Conservation (phyloP, 1,284 basidiomycete species). For the Sphaerobolus stellatus region DNA sequence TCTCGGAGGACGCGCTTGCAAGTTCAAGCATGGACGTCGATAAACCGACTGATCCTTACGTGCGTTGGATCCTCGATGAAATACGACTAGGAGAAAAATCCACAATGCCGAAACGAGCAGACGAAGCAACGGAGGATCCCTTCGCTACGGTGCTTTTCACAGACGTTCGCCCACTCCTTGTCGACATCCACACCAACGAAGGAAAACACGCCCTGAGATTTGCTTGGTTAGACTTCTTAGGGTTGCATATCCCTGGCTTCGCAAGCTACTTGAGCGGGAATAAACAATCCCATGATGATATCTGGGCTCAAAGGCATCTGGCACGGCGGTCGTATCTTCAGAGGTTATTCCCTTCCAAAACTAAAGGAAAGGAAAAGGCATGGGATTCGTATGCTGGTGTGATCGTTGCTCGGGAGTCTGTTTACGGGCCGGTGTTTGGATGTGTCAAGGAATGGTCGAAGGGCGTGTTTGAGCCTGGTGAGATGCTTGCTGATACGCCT, state of each 20-base stretch:
- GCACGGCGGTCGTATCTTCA: slow-evolving; percentile 43
- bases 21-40: slow-evolving; percentile 17
- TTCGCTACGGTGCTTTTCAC: slow-evolving; percentile 77
- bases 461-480: slow-evolving; percentile 53
- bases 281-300: slow-evolving; percentile 49
- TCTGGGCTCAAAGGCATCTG: slow-evolving; percentile 57
- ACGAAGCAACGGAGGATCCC: slow-evolving; percentile 60
- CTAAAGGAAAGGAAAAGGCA: slow-evolving; percentile 17
- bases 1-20: slow-evolving; percentile 8
- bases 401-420: slow-evolving; percentile 61
- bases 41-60: slow-evolving; percentile 56
- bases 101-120: slow-evolving; percentile 55
- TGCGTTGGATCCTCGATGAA: slow-evolving; percentile 70
- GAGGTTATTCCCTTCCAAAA: slow-evolving; percentile 50
- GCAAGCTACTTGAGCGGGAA: slow-evolving; percentile 38
- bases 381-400: slow-evolving; percentile 61
- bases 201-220: slow-evolving; percentile 68
- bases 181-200: slow-evolving; percentile 51
- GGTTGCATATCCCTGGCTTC: slow-evolving; percentile 73
- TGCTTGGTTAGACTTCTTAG: slow-evolving; percentile 75
- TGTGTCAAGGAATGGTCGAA: slow-evolving; percentile 65
- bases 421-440: slow-evolving; percentile 60
- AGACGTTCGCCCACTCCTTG: slow-evolving; percentile 73
- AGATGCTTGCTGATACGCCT: slow-evolving; percentile 38
- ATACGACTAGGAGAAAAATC: slow-evolving; percentile 42